These are phyloP conservation scores for Colletotrichum sp. DNA, from an alignment of 2,329 filamentous ascomycete genomes.

Conservation along the genomic window DNA sequence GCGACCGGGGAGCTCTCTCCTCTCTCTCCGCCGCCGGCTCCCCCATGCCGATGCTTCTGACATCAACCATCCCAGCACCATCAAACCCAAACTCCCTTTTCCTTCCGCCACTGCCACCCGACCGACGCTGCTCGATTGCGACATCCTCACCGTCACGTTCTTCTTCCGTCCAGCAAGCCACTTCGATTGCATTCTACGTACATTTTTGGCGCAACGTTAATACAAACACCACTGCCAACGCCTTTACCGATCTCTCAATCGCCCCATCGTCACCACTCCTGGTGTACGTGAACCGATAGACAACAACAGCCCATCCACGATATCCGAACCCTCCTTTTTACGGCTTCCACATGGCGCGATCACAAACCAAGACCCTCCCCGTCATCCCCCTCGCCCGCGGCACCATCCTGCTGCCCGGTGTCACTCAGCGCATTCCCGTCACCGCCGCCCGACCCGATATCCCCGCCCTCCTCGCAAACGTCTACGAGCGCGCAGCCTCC, in stretches of 20 bases:
- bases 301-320: not conserved
- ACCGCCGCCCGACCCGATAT: conserved; percentile 83
- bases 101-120: not conserved
- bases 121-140: not conserved
- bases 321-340: not conserved
- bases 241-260: not conserved
- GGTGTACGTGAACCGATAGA: not conserved
- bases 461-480: conserved; percentile 82
- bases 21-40: not conserved
- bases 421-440: conserved; percentile 84
- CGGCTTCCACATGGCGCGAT: conserved; percentile 28
- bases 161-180: not conserved
- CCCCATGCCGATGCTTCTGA: not conserved
- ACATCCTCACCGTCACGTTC: not conserved
- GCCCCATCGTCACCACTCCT: not conserved
- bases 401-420: conserved; percentile 83
- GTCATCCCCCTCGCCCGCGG: conserved; percentile 83
- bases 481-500: conserved; percentile 78
- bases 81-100: not conserved
- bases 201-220: not conserved
- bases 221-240: not conserved
- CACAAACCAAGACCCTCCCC: conserved; percentile 59
- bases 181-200: not conserved
- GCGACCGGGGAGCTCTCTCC: conserved; percentile 1
- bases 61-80: not conserved